Percentiles rank a stretch among this genome's conserved stretches.
These are phyloP conservation scores for Schizothecium vesticola DNA, from an alignment of 495 filamentous ascomycete species.

Conservation along the genomic window DNA sequence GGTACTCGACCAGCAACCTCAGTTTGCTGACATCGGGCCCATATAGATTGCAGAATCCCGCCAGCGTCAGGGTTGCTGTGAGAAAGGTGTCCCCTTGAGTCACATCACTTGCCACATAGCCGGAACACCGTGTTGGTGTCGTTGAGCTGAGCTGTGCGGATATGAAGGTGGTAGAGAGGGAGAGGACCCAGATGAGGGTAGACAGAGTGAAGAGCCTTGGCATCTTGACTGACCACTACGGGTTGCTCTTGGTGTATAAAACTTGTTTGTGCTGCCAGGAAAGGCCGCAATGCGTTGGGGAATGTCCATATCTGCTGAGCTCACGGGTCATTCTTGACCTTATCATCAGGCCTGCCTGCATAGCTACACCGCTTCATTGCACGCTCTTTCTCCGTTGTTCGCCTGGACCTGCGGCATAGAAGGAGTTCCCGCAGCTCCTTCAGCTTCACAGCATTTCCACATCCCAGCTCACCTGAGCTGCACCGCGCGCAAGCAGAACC, in stretches of 20 bases:
- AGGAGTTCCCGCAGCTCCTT: background rate
- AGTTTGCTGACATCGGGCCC: conserved; percentile 61
- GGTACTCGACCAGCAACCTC: conserved; percentile 66
- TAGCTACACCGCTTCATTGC: background rate
- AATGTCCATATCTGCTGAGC: background rate
- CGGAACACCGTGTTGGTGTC: conserved; percentile 47
- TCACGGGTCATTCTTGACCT: background rate
- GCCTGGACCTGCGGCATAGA: background rate
- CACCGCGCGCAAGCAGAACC: background rate
- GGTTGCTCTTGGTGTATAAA: background rate
- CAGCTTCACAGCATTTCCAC: background rate
- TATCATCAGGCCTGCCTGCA: background rate
- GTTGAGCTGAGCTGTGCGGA: background rate
- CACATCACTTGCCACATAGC: conserved; percentile 66
- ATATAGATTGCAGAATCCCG: conserved; percentile 61
- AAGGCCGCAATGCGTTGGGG: too few relatives aligned
- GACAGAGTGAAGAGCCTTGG: background rate
- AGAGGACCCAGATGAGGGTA: background rate
- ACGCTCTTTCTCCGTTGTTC: background rate
- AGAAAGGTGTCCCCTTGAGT: conserved; percentile 42
- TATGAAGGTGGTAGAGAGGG: background rate
- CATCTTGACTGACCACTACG: background rate
- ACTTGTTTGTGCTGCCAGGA: background rate
- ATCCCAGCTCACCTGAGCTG: background rate
- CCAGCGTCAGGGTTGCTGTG: conserved; percentile 61